Percentiles rank a stretch among this genome's conserved stretches.
Conservation (phyloP, 352 stramenopile genomes). For the Detonula confervacea region DNA sequence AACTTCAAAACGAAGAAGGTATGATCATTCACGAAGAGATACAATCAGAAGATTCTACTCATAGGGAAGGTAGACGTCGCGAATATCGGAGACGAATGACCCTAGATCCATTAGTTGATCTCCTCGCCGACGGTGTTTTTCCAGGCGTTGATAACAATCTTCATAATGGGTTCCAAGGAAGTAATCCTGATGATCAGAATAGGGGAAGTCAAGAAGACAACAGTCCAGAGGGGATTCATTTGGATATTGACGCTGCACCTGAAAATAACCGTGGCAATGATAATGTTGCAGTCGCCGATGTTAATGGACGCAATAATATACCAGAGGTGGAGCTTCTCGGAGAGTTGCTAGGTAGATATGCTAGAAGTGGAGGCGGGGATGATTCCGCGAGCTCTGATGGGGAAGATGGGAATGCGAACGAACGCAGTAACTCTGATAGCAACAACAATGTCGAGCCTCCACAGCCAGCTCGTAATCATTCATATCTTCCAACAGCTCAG, state of each 20-base stretch:
- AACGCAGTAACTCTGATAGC: slow-evolving; percentile 13
- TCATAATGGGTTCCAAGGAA: slow-evolving; percentile 13
- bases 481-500: slow-evolving; percentile 58
- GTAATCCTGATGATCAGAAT: slow-evolving; percentile 3
- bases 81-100: slow-evolving; percentile 33
- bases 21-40: slow-evolving; percentile 1
- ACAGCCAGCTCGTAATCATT: slow-evolving; percentile 45
- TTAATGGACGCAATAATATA: not conserved
- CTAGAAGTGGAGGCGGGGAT: not conserved
- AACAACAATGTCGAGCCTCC: slow-evolving; percentile 24
- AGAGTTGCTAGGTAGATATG: slow-evolving; percentile 5
- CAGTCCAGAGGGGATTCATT: not conserved
- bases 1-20: slow-evolving; percentile 16
- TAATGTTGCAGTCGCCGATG: not conserved
- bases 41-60: slow-evolving; percentile 4
- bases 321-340: slow-evolving; percentile 4
- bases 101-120: slow-evolving; percentile 35
- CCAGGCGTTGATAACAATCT: slow-evolving; percentile 5
- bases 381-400: not conserved
- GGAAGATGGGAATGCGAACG: slow-evolving; percentile 6
- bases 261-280: slow-evolving; percentile 16
- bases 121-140: slow-evolving; percentile 21
- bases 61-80: slow-evolving; percentile 17
- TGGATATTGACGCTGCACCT: slow-evolving; percentile 9
- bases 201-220: not conserved